Conservation (phyloP, 2,329 filamentous ascomycete species). For the Teratosphaeria gauchensis region DNA sequence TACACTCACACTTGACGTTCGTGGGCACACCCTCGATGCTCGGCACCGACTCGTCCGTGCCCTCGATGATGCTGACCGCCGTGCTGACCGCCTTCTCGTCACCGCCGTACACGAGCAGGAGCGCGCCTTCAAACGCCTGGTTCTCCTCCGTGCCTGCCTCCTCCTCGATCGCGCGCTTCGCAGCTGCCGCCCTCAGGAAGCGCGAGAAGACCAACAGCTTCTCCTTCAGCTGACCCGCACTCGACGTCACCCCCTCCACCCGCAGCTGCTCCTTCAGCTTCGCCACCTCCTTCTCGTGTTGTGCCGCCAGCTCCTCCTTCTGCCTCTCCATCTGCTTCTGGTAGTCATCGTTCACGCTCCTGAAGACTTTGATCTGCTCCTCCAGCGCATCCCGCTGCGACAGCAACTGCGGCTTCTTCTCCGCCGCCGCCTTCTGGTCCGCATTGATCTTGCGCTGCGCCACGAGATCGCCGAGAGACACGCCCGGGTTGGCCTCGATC, state of each 20-base stretch:
- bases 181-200: conserved; percentile 70
- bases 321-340: conserved; percentile 50
- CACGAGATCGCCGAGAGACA: conserved; percentile 65
- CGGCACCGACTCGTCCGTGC: conserved; percentile 55
- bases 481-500: conserved; percentile 58
- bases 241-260: conserved; percentile 41
- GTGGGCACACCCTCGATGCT: conserved; percentile 57
- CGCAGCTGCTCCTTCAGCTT: conserved; percentile 45
- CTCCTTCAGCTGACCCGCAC: conserved; percentile 44
- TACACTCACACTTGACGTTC: conserved; percentile 59
- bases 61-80: conserved; percentile 69
- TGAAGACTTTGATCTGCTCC: conserved; percentile 64
- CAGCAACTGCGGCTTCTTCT: conserved; percentile 66
- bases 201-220: conserved; percentile 64
- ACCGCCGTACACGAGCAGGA: conserved; percentile 69
- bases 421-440: conserved; percentile 67
- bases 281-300: conserved; percentile 50
- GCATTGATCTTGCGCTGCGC: conserved; percentile 63
- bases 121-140: conserved; percentile 69
- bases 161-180: conserved; percentile 60
- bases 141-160: conserved; percentile 61
- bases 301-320: conserved; percentile 45
- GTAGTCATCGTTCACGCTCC: conserved; percentile 66
- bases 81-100: conserved; percentile 64
- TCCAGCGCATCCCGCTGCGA: conserved; percentile 60